Conservation (phyloP, 306 rosid genomes). For the Sicyos edulis region DNA sequence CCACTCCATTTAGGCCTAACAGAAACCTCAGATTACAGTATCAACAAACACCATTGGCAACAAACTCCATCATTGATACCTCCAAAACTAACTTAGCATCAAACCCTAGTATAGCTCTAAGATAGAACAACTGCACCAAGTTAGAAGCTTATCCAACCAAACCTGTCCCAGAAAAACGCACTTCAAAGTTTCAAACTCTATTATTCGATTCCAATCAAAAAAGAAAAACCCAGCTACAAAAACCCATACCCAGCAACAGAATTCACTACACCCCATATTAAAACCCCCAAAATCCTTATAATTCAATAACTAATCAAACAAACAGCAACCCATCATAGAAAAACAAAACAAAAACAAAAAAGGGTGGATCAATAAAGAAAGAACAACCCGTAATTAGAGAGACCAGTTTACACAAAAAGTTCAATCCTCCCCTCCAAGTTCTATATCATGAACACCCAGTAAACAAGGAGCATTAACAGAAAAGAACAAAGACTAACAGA, state of each 20-base stretch:
- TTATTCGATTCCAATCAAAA: background rate
- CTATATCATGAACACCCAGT: background rate
- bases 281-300: background rate
- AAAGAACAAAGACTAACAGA: background rate
- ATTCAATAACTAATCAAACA: background rate
- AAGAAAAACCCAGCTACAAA: background rate
- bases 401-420: background rate
- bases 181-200: slow-evolving; percentile 17
- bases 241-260: slow-evolving; percentile 7
- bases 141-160: background rate
- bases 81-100: background rate
- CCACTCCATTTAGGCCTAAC: slow-evolving; percentile 49
- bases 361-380: background rate
- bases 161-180: slow-evolving; percentile 6
- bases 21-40: slow-evolving; percentile 29
- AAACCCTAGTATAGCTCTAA: slow-evolving; percentile 4
- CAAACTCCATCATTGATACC: slow-evolving; percentile 10
- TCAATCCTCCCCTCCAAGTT: background rate
- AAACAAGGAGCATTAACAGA: background rate
- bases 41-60: slow-evolving; percentile 16
- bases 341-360: background rate
- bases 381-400: background rate
- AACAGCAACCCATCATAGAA: background rate
- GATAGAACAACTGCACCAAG: slow-evolving; percentile 2
- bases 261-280: background rate